Percentiles rank a stretch among this genome's conserved stretches.
Evolutionary conservation across 345 rosid genomes (phyloP).

Genomic region (Citrus sp.): DNA sequence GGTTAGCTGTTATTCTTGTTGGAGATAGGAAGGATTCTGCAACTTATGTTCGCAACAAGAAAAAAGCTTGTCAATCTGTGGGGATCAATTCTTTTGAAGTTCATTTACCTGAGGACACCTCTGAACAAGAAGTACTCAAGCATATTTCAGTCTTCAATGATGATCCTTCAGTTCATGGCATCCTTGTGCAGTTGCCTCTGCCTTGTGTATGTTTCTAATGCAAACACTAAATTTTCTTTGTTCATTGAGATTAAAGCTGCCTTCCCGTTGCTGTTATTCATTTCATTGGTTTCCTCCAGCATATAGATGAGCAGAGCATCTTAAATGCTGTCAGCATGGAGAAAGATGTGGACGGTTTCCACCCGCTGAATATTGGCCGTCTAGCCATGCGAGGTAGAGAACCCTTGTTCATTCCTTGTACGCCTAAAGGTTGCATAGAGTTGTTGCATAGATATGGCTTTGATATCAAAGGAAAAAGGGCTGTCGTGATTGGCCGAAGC

Average conservation of each 20-base stretch:
- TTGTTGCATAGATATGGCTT: conserved; percentile 67
- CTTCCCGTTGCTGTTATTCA: not conserved
- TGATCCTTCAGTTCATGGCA: conserved; percentile 80
- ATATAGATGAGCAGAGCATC: conserved; percentile 72
- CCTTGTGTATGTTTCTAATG: conserved; percentile 55
- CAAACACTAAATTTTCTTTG: not conserved
- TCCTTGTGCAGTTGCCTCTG: conserved; percentile 86
- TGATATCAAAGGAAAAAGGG: conserved; percentile 75
- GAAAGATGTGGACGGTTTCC: conserved; percentile 94
- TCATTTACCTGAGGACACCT: conserved; percentile 48
- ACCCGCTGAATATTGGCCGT: conserved; percentile 76
- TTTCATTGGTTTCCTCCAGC: conserved; percentile 37
- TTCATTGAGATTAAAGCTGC: not conserved
- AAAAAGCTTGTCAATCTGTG: conserved; percentile 75
- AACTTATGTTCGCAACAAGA: conserved; percentile 82
- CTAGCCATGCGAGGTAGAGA: conserved; percentile 91
- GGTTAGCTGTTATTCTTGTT: conserved; percentile 78
- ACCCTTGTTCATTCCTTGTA: conserved; percentile 77
- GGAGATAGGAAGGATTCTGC: conserved; percentile 84
- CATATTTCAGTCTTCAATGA: conserved; percentile 54
- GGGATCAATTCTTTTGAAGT: conserved; percentile 79
- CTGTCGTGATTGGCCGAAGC: conserved; percentile 86
- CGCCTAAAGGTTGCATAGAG: conserved; percentile 94
- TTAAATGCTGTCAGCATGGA: conserved; percentile 69
- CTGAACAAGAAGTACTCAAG: conserved; percentile 65